Base-by-base conservation (phyloP, 2,329 filamentous ascomycete species). In the Chalara sp. region DNA sequence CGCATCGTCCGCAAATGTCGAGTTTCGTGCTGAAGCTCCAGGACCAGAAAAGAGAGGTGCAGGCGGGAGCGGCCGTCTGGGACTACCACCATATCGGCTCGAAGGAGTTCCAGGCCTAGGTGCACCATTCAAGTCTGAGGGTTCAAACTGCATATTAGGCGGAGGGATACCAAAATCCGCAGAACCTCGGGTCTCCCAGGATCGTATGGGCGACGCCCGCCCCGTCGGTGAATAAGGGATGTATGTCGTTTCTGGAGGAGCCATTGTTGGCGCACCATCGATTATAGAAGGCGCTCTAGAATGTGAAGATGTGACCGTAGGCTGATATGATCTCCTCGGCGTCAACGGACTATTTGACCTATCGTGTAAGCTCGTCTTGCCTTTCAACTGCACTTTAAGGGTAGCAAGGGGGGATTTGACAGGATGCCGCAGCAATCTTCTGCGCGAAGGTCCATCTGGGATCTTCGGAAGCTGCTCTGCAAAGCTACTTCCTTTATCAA, bases 31-130 rank as follows among this genome's bases (percentile, higher is more conserved):
- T 67, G 65, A 76, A 63, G 54, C 74, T 55, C 66, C 73, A 5
- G 76, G 73, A 6, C 70, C 75, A 2, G 86, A 80, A 64, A 96
- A 97, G 6, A 96, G 74, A 4, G 93, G 93, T 32, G 90, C 89
- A 0, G 90, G 89, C 3, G 93, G 93, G 32, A 97, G 75, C 4
- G 92, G 92, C 50, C 92, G 80, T 59, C 89, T 81, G 8, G 91
- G 89, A 64, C 89, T 95, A 4, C 90, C 87, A 21, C 90, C 87
- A 66, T 97, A 96, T 65, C 83, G 79, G 2, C 89, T 92, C 1
- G 90, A 90, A 1, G 92, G 90, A 0, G 92, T 96, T 5, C 92
- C 92, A 1, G 93, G 92, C 52, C 93, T 76, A 6, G 93, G 91
- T 55, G 82, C 91, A 46, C 93, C 93, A 63, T 97, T 92, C 53